These are phyloP conservation scores for Apiotrichum brassicae DNA, from an alignment of 1,284 basidiomycete genomes.

Conservation along the genomic window DNA sequence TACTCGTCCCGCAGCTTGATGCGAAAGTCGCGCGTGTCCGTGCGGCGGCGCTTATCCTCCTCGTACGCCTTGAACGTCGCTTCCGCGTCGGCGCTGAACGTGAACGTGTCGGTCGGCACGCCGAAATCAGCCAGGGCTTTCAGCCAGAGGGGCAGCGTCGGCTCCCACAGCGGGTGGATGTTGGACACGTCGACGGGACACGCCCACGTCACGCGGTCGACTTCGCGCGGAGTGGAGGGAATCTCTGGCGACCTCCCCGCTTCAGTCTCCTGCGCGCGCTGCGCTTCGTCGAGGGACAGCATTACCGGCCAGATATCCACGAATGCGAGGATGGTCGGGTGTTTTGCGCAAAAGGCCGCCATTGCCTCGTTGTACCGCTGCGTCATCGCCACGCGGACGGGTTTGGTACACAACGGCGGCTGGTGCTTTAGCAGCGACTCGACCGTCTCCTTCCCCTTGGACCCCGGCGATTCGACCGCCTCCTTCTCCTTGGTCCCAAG, in stretches of 20 bases:
- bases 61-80: slow-evolving; percentile 42
- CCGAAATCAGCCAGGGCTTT: slow-evolving; percentile 24
- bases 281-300: slow-evolving; percentile 14
- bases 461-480: slow-evolving; percentile 13
- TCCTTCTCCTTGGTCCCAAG: slow-evolving; percentile 14
- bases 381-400: slow-evolving; percentile 35
- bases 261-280: slow-evolving; percentile 5
- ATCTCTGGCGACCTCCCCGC: background rate
- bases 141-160: slow-evolving; percentile 41
- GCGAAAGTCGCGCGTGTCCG: slow-evolving; percentile 6
- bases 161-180: slow-evolving; percentile 44
- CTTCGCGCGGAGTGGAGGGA: slow-evolving; percentile 15
- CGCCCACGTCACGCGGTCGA: slow-evolving; percentile 32
- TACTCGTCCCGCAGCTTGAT: slow-evolving; percentile 32
- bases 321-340: slow-evolving; percentile 29
- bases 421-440: slow-evolving; percentile 25
- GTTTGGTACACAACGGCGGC: slow-evolving; percentile 36
- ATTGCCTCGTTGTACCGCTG: slow-evolving; percentile 30
- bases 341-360: slow-evolving; percentile 24
- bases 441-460: slow-evolving; percentile 23
- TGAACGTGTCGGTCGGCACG: slow-evolving; percentile 25
- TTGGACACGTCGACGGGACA: slow-evolving; percentile 40
- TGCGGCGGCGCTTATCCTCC: slow-evolving; percentile 32
- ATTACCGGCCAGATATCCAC: slow-evolving; percentile 35
- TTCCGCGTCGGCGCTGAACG: slow-evolving; percentile 33